These are phyloP conservation scores for Lactifluus rugatus DNA, from an alignment of 768 basidiomycete genomes.

Conservation along the genomic window DNA sequence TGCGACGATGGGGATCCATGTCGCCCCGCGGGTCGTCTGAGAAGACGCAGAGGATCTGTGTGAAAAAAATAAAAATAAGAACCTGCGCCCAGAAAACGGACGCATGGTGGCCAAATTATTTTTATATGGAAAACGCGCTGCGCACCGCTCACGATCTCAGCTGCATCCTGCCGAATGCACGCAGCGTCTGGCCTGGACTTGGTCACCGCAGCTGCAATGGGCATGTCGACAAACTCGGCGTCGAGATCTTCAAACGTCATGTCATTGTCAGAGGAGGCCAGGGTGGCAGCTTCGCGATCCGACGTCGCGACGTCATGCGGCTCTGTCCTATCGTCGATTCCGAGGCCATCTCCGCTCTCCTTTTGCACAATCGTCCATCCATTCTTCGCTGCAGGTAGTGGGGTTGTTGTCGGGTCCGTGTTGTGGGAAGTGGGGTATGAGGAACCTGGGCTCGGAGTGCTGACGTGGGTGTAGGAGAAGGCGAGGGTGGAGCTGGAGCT, in stretches of 20 bases:
- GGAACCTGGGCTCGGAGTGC: conserved; percentile 14
- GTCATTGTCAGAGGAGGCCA: conserved; percentile 12
- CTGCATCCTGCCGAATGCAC: conserved; percentile 19
- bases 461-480: conserved; percentile 20
- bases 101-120: neutral
- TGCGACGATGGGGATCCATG: neutral
- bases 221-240: conserved; percentile 16
- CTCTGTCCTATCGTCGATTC: neutral
- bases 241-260: conserved; percentile 15
- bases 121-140: neutral
- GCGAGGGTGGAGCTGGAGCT: conserved; percentile 20
- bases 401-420: conserved; percentile 4
- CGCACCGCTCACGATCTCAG: conserved; percentile 18
- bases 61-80: neutral
- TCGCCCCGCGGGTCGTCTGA: conserved; percentile 3
- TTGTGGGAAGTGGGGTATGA: conserved; percentile 15
- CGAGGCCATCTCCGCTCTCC: neutral
- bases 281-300: neutral
- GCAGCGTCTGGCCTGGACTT: neutral
- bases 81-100: neutral
- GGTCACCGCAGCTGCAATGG: neutral
- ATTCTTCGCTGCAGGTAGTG: conserved; percentile 13
- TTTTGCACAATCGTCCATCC: conserved; percentile 20
- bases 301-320: neutral
- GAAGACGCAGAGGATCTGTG: conserved; percentile 17